Evolutionary conservation across 2,329 filamentous ascomycete genomes (phyloP).

Genomic region (Amylocarpus encephaloides): DNA sequence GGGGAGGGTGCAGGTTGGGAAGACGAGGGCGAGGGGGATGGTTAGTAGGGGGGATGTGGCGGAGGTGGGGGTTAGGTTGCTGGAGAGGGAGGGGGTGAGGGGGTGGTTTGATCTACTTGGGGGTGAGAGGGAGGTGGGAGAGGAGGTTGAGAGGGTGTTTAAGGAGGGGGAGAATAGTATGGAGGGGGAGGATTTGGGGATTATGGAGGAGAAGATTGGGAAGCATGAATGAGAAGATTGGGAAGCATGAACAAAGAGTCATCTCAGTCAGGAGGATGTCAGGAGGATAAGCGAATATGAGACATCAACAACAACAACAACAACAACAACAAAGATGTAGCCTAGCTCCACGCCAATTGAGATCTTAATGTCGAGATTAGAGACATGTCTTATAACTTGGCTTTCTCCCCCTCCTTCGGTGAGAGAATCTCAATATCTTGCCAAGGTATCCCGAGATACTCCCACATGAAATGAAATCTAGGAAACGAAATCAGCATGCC

Average conservation of each 20-base stretch:
- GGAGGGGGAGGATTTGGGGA: slow-evolving; percentile 42
- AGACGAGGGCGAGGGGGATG: slow-evolving; percentile 32
- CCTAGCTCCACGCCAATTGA: too few relatives aligned
- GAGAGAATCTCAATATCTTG: slow-evolving; percentile 44
- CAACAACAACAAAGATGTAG: too few relatives aligned
- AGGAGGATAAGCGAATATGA: background rate
- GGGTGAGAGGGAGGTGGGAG: slow-evolving; percentile 43
- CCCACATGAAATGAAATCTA: slow-evolving; percentile 64
- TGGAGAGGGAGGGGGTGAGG: slow-evolving; percentile 40
- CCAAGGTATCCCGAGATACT: slow-evolving; percentile 56
- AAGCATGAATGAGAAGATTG: background rate
- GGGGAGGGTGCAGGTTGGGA: slow-evolving; percentile 37
- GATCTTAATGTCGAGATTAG: too few relatives aligned
- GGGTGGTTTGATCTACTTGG: slow-evolving; percentile 51
- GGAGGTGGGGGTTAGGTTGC: slow-evolving; percentile 46
- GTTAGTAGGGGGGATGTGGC: slow-evolving; percentile 56
- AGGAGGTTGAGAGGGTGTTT: slow-evolving; percentile 44
- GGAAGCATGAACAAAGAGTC: too few relatives aligned
- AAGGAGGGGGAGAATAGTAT: slow-evolving; percentile 44
- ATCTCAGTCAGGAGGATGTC: too few relatives aligned
- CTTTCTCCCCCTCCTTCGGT: slow-evolving; percentile 18
- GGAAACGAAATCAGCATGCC: background rate
- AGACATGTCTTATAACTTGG: slow-evolving; percentile 15
- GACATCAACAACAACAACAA: too few relatives aligned
- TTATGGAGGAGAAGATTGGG: slow-evolving; percentile 19